Conservation (phyloP, 441 rosid species). For the Hura crepitans region DNA sequence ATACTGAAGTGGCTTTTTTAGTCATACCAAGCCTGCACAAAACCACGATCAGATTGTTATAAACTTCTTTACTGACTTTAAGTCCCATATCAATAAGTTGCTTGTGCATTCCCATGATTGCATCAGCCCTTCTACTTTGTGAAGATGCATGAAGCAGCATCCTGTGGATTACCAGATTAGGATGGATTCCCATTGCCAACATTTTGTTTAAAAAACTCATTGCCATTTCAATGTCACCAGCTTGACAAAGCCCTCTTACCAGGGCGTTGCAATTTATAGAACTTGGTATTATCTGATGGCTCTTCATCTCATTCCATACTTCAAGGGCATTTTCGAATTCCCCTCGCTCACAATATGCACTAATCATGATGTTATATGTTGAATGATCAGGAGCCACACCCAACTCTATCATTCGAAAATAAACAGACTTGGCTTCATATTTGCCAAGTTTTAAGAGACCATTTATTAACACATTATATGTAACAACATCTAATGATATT, state of each 20-base stretch:
- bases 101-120: conserved; percentile 53
- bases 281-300: conserved; percentile 49
- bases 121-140: conserved; percentile 50
- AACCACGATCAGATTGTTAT: conserved; percentile 57
- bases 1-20: conserved; percentile 50
- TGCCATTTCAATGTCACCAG: conserved; percentile 52
- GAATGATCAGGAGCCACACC: conserved; percentile 64
- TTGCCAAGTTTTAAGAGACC: conserved; percentile 64
- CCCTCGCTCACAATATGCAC: conserved; percentile 56
- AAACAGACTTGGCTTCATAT: conserved; percentile 49
- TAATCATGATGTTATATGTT: conserved; percentile 75
- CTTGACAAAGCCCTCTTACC: conserved; percentile 47
- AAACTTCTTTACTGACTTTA: conserved; percentile 48
- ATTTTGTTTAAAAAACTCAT: conserved; percentile 52
- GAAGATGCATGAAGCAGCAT: conserved; percentile 54
- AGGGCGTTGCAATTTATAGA: conserved; percentile 62
- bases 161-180: conserved; percentile 46
- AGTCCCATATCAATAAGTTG: conserved; percentile 56
- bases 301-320: conserved; percentile 75
- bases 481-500: conserved; percentile 67
- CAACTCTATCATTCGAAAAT: conserved; percentile 57
- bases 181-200: conserved; percentile 44
- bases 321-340: conserved; percentile 47
- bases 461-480: conserved; percentile 70
- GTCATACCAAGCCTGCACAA: conserved; percentile 86